These are phyloP conservation scores for Pogostemon cablin DNA, from an alignment of 257 asterid species.

Conservation along the genomic window DNA sequence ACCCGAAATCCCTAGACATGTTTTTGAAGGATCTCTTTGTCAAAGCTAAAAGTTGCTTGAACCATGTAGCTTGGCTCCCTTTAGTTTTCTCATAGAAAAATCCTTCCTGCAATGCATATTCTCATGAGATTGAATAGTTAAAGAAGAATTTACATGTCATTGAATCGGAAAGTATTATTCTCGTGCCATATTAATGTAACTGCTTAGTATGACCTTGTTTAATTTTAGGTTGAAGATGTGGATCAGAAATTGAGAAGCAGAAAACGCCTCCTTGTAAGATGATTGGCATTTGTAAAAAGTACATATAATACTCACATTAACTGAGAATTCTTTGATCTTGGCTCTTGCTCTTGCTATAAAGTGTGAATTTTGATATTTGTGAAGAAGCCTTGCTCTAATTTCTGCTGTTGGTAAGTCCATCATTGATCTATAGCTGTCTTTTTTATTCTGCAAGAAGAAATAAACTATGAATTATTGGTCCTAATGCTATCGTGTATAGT, in stretches of 20 bases:
- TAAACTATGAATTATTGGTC: neutral
- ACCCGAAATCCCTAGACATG: constrained; percentile 88
- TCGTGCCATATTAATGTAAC: neutral
- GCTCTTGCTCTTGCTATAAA: constrained; percentile 42
- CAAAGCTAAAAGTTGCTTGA: constrained; percentile 62
- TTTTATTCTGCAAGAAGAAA: constrained; percentile 43
- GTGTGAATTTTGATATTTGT: constrained; percentile 59
- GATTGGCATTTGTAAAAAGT: neutral
- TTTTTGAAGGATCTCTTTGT: constrained; percentile 71
- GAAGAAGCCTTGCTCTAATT: constrained; percentile 68
- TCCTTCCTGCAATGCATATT: constrained; percentile 46
- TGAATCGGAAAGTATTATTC: no score
- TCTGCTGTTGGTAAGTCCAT: constrained; percentile 54
- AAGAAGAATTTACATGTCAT: no score
- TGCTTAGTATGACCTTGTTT: neutral
- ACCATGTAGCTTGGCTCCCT: constrained; percentile 73
- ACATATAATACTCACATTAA: constrained; percentile 43
- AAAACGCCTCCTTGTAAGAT: no score
- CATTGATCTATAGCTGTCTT: constrained; percentile 31
- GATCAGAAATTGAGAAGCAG: no score
- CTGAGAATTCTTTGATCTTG: constrained; percentile 48
- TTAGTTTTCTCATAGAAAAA: constrained; percentile 34
- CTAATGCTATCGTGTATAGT: neutral
- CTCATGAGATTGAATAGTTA: no score
- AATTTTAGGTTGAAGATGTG: no score